phyloP scores from a whole-genome alignment of 2,329 filamentous ascomycete species.

The Microdochium trichocladiopsis region DNA sequence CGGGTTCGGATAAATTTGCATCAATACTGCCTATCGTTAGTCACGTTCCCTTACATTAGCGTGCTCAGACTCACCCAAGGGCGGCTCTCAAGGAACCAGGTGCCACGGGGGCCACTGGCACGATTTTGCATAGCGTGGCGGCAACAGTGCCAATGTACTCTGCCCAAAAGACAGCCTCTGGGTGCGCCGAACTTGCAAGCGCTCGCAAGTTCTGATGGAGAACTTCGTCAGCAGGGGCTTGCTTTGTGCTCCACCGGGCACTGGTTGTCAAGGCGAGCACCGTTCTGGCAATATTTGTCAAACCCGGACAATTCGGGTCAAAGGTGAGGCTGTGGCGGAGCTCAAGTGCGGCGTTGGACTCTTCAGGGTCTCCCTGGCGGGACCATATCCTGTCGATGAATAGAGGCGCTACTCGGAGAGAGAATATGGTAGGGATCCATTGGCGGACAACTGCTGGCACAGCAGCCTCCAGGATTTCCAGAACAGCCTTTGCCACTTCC shows the following conservation, averaged over 20 bases:
- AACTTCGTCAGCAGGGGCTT: slow-evolving; percentile 39
- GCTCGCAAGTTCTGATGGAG: slow-evolving; percentile 33
- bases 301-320: slow-evolving; percentile 60
- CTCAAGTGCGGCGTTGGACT: slow-evolving; percentile 57
- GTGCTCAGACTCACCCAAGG: background rate
- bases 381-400: slow-evolving; percentile 46
- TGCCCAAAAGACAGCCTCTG: slow-evolving; percentile 42
- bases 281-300: slow-evolving; percentile 66
- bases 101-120: slow-evolving; percentile 29
- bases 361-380: slow-evolving; percentile 37
- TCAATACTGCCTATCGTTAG: background rate
- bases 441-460: slow-evolving; percentile 30
- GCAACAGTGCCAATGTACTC: slow-evolving; percentile 44
- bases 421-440: slow-evolving; percentile 32
- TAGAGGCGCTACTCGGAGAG: slow-evolving; percentile 31
- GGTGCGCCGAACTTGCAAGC: slow-evolving; percentile 28
- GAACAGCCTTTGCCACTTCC: slow-evolving; percentile 25
- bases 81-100: background rate
- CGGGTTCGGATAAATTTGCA: background rate
- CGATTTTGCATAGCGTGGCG: slow-evolving; percentile 31
- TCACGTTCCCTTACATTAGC: background rate
- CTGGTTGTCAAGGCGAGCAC: slow-evolving; percentile 65
- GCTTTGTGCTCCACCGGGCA: slow-evolving; percentile 64
- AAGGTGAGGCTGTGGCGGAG: slow-evolving; percentile 68
- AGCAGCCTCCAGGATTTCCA: slow-evolving; percentile 29